A percentile compares a stretch with the other conserved stretches of the same genome.
These are phyloP conservation scores for Phlebiopsis flavidoalba DNA, from an alignment of 768 basidiomycete species.

Conservation along the genomic window DNA sequence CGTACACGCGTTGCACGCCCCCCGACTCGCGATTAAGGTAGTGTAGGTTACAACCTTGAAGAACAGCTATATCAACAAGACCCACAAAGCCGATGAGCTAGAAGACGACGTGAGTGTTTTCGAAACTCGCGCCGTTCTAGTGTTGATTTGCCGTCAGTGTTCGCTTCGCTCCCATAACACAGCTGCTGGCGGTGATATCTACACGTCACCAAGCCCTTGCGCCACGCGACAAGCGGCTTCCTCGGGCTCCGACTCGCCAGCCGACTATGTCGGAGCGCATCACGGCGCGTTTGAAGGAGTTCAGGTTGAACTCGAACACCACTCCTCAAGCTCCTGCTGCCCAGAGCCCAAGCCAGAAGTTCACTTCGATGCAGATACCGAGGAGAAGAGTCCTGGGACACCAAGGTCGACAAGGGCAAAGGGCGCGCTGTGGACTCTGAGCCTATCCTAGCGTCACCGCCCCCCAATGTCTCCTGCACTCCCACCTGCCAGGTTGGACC, in stretches of 20 bases:
- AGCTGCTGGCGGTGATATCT: conserved; percentile 51
- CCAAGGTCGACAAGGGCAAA: conserved; percentile 84
- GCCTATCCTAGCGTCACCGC: conserved; percentile 46
- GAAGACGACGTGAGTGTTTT: conserved; percentile 81
- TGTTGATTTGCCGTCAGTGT: conserved; percentile 43
- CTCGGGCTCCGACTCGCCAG: conserved; percentile 55
- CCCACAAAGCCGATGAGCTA: conserved; percentile 81
- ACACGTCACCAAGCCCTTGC: conserved; percentile 73
- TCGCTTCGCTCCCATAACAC: conserved; percentile 77
- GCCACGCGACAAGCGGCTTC: conserved; percentile 37
- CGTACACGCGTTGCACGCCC: conserved; percentile 6
- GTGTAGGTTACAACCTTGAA: conserved; percentile 58
- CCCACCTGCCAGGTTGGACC: conserved; percentile 39
- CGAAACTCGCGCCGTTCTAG: not conserved
- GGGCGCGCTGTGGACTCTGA: conserved; percentile 51
- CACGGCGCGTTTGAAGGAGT: conserved; percentile 73
- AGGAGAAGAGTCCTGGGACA: conserved; percentile 22
- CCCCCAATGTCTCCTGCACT: conserved; percentile 52
- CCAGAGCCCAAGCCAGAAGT: conserved; percentile 16
- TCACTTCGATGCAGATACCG: conserved; percentile 25
- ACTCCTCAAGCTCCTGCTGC: not conserved
- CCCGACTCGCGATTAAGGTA: not conserved
- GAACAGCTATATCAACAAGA: conserved; percentile 71
- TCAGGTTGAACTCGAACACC: conserved; percentile 50
- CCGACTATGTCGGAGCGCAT: conserved; percentile 87